Conservation (phyloP, 495 filamentous ascomycete genomes). For the Aspergillus wentii region DNA sequence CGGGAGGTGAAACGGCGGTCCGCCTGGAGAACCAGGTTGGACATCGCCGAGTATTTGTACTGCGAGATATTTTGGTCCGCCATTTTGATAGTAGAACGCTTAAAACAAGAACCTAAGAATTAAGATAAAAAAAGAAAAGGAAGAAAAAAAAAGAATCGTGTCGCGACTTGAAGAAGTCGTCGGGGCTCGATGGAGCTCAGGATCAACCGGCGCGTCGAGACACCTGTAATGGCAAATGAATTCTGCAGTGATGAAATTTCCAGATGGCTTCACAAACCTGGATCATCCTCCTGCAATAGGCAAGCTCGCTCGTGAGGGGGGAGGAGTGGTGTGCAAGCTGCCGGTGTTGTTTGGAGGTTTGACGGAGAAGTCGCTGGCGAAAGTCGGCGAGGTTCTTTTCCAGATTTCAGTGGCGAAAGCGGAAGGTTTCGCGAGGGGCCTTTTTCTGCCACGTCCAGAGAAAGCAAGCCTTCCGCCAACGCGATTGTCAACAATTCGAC, state of each 20-base stretch:
- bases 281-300: slow-evolving; percentile 36
- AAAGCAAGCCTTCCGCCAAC: background rate
- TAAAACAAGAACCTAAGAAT: slow-evolving; percentile 4
- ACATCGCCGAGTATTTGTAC: slow-evolving; percentile 99
- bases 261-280: slow-evolving; percentile 36
- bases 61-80: slow-evolving; percentile 92
- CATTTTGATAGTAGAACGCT: slow-evolving; percentile 50
- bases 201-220: slow-evolving; percentile 28
- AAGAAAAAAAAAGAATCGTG: slow-evolving; percentile 10
- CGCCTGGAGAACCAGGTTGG: slow-evolving; percentile 99
- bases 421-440: slow-evolving; percentile 25
- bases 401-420: slow-evolving; percentile 42
- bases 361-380: slow-evolving; percentile 14
- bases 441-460: slow-evolving; percentile 8
- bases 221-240: slow-evolving; percentile 23
- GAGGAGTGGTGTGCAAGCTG: slow-evolving; percentile 27
- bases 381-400: slow-evolving; percentile 17
- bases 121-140: slow-evolving; percentile 13
- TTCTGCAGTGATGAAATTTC: slow-evolving; percentile 17
- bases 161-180: slow-evolving; percentile 26
- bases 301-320: slow-evolving; percentile 19
- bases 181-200: slow-evolving; percentile 30
- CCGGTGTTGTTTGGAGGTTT: slow-evolving; percentile 14
- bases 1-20: slow-evolving; percentile 93
- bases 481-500: background rate